Conservation (phyloP, 139 green algal species). For the Chlorella sp. region DNA sequence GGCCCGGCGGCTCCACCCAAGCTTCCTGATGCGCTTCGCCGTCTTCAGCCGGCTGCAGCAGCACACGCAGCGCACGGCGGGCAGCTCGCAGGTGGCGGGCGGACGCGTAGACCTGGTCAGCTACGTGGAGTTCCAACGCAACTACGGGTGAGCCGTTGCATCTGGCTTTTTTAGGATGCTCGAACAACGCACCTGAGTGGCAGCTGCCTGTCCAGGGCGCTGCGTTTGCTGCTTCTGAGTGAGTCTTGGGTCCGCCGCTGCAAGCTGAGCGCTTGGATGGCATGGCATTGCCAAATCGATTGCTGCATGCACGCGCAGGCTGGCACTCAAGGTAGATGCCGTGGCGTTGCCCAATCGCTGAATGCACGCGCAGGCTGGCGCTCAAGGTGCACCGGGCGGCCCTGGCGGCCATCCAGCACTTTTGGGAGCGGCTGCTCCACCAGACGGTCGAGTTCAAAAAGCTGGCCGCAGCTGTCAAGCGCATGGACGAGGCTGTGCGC, state of each 20-base stretch:
- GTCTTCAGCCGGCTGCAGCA: conserved; percentile 36
- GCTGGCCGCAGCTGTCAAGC: conserved; percentile 7
- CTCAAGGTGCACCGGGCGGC: conserved; percentile 18
- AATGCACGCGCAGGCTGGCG: conserved; percentile 7
- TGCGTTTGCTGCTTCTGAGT: no score
- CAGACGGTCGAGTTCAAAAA: conserved; percentile 17
- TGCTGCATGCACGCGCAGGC: no score
- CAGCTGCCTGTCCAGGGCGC: no score
- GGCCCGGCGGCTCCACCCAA: conserved; percentile 10
- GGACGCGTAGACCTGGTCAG: conserved; percentile 33
- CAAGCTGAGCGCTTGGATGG: no score
- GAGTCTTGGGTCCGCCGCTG: no score
- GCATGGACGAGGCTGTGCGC: conserved; percentile 13
- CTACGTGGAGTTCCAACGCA: conserved; percentile 47
- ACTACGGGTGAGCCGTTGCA: conserved; percentile 30
- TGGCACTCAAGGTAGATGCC: no score
- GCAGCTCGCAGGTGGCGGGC: conserved; percentile 7
- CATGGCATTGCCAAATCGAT: no score
- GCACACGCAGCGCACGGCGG: conserved; percentile 26
- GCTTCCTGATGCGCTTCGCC: conserved; percentile 26
- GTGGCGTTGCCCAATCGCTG: no score
- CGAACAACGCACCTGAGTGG: no score
- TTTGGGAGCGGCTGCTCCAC: conserved; percentile 30
- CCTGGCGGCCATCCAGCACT: conserved; percentile 20
- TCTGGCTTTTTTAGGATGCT: no score